phyloP scores from a whole-genome alignment of 352 stramenopile species.

The Pilasporangium apinafurcum region DNA sequence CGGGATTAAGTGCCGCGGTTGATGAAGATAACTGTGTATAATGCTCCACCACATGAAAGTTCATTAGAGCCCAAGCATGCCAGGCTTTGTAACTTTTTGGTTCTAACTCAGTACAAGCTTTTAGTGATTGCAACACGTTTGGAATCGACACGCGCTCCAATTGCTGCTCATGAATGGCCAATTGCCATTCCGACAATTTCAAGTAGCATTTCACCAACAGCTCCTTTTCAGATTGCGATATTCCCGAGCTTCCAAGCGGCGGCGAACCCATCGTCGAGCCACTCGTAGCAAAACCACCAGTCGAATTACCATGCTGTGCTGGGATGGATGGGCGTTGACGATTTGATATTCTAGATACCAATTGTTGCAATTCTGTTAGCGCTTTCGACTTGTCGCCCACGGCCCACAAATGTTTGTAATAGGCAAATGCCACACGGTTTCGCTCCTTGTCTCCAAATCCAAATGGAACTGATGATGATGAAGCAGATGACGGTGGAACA shows the following conservation, averaged over 20 bases:
- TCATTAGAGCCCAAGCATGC: constrained; percentile 97
- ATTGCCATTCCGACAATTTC: constrained; percentile 82
- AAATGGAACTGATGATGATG: constrained; percentile 36
- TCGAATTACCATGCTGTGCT: constrained; percentile 7
- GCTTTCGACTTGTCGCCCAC: constrained; percentile 87
- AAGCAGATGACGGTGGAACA: constrained; percentile 50
- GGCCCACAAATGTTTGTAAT: constrained; percentile 93
- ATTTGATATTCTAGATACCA: constrained; percentile 80
- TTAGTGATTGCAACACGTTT: constrained; percentile 57
- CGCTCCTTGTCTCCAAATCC: constrained; percentile 87
- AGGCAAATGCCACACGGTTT: constrained; percentile 91
- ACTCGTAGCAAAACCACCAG: too few species aligned
- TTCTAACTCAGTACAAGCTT: constrained; percentile 65
- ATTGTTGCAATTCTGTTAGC: constrained; percentile 71
- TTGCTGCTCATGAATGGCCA: constrained; percentile 75
- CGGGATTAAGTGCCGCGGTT: constrained; percentile 7
- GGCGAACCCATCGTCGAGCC: constrained; percentile 1
- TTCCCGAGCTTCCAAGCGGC: constrained; percentile 7
- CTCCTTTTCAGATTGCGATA: constrained; percentile 38
- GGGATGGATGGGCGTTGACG: constrained; percentile 21
- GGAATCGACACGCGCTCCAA: constrained; percentile 72
- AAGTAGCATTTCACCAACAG: constrained; percentile 80
- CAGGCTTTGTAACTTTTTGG: constrained; percentile 87
- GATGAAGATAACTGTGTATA: constrained; percentile 43
- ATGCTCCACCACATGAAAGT: constrained; percentile 95